phyloP scores from a whole-genome alignment of 2,329 filamentous ascomycete genomes.

The Sporothrix luriei region DNA sequence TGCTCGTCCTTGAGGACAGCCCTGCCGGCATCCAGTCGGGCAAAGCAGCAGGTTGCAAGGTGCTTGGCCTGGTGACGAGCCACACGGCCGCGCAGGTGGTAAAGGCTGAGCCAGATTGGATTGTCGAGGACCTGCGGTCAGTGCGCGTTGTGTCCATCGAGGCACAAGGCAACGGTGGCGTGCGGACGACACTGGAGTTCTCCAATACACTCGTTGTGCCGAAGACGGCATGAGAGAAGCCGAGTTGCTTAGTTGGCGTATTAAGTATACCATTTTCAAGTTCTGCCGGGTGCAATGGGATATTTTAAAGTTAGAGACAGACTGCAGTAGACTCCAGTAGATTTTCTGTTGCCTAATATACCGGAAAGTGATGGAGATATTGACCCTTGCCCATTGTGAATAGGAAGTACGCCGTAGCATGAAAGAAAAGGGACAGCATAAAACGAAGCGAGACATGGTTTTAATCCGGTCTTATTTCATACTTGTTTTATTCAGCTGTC shows the following conservation, averaged over 20 bases:
- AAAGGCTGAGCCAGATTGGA: conserved; percentile 81
- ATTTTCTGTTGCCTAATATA: not conserved
- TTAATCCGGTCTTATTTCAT: not conserved
- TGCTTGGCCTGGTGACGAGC: conserved; percentile 82
- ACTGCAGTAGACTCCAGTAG: not conserved
- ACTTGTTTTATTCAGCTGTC: conserved; percentile 7
- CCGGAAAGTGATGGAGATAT: too few species aligned
- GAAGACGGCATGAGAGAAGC: not conserved
- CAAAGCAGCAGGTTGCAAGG: conserved; percentile 82
- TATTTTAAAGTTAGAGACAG: not conserved
- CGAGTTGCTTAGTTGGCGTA: not conserved
- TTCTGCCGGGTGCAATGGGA: not conserved
- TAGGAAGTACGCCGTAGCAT: too few species aligned
- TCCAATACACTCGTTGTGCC: conserved; percentile 56
- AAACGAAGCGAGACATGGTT: not conserved
- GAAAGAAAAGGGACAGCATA: not conserved
- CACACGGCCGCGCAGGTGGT: conserved; percentile 72
- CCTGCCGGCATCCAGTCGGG: conserved; percentile 82
- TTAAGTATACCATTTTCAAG: not conserved
- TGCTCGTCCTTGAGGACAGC: conserved; percentile 86
- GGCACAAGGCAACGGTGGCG: conserved; percentile 54
- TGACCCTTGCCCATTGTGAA: too few species aligned
- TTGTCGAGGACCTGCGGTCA: conserved; percentile 76
- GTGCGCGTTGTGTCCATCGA: conserved; percentile 64
- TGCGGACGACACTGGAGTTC: conserved; percentile 62